Base-by-base conservation (phyloP, 2,329 filamentous ascomycete genomes). In the Sporothrix schenckii region DNA sequence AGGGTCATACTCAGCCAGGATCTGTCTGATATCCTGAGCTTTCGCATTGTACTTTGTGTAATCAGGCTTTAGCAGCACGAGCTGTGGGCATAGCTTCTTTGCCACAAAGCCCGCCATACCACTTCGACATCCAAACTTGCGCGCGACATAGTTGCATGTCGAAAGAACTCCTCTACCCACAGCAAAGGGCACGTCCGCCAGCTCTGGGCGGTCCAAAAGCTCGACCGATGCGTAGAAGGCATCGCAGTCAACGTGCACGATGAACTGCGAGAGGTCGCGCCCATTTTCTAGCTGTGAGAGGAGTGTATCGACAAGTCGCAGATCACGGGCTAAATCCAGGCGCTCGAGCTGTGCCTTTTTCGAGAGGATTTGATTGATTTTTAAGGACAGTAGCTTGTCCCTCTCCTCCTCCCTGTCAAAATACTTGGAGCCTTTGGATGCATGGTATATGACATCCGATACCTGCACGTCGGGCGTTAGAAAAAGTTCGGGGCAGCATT, bases 71-170 rank as follows among this genome's bases (percentile, higher is more conserved):
- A 99, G 81, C 68, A 93, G 87, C 21, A 97, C 86, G 41, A 99
- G 84, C 71, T 93, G 84, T 0, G 95, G 95, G 73, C 95, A 99
- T 1, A 99, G 85, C 80, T 97, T 97, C 83, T 92, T 93, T 16
- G 95, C 95, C 41, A 98, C 94, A 76, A 98, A 98, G 4, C 91
- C 89, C 7, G 95, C 95, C 95, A 99, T 99, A 24, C 94, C 95
- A 75, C 92, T 96, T 47, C 95, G 88, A 75, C 93, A 95, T 19
- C 95, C 95, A 79, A 91, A 98, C 75, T 92, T 92, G 24, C 95
- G 87, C 1, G 95, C 95, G 75, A 91, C 85, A 77, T 99, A 99
- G 78, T 98, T 99, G 77, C 88, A 89, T 0, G 87, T 90, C 24
- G 87, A 88, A 34, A 90, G 78, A 2, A 90, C 88, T 2, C 88